These are phyloP conservation scores for Boletus rubropictus DNA, from an alignment of 768 basidiomycete genomes.

Conservation along the genomic window DNA sequence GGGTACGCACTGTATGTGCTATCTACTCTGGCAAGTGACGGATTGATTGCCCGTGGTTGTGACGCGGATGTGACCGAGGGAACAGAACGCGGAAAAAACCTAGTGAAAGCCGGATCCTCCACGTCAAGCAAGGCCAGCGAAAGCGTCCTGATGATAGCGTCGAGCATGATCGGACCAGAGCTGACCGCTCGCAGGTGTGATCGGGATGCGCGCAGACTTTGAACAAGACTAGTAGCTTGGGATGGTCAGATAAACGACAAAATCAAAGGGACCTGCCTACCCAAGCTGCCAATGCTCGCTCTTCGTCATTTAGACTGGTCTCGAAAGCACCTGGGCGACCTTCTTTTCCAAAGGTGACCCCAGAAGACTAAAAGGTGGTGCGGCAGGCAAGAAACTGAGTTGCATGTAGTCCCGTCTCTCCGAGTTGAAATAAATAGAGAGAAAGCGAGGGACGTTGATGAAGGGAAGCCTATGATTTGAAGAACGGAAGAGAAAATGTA, in stretches of 20 bases:
- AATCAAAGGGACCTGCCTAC: constrained; percentile 35
- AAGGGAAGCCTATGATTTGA: constrained; percentile 73
- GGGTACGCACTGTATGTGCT: constrained; percentile 6
- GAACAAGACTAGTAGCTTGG: constrained; percentile 59
- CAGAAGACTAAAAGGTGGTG: constrained; percentile 67
- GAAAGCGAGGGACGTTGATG: constrained; percentile 66
- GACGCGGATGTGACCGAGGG: constrained; percentile 35
- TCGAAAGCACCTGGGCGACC: constrained; percentile 70
- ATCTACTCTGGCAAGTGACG: background rate
- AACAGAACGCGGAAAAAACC: constrained; percentile 46
- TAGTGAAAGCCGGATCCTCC: constrained; percentile 46
- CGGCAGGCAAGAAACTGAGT: constrained; percentile 57
- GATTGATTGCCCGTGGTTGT: constrained; percentile 7
- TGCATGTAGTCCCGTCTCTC: constrained; percentile 50
- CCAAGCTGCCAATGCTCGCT: constrained; percentile 71
- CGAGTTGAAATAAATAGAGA: constrained; percentile 54
- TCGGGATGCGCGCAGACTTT: constrained; percentile 66
- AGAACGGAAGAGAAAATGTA: constrained; percentile 57
- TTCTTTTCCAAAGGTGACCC: constrained; percentile 43
- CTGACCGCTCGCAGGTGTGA: constrained; percentile 48
- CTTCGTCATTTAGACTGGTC: constrained; percentile 66
- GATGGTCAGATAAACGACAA: constrained; percentile 7
- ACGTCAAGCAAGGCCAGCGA: constrained; percentile 55
- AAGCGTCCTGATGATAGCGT: constrained; percentile 60
- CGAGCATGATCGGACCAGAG: constrained; percentile 58